Evolutionary conservation across 768 basidiomycete species (phyloP).

Genomic region (Phanerodontia chrysosporium): DNA sequence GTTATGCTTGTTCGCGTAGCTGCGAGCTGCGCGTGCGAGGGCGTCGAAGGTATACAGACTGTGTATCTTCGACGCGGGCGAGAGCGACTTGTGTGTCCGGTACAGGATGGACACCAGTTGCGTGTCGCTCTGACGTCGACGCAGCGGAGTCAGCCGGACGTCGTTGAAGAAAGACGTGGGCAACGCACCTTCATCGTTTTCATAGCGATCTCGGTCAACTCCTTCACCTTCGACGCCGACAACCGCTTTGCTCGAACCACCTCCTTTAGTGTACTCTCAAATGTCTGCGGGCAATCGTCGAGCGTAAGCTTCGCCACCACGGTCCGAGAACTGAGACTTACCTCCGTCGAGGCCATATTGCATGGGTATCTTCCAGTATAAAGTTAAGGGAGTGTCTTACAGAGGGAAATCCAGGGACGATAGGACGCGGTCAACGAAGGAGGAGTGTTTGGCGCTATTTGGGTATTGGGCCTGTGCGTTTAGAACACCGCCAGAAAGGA

Average conservation of each 20-base stretch:
- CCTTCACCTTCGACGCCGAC: conserved; percentile 81
- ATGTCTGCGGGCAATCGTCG: conserved; percentile 50
- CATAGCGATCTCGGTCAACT: conserved; percentile 71
- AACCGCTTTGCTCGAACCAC: conserved; percentile 80
- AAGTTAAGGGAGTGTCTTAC: neutral
- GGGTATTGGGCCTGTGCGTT: neutral
- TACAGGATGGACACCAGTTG: conserved; percentile 86
- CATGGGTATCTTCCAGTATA: neutral
- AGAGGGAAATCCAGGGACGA: neutral
- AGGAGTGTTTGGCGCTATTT: conserved; percentile 13
- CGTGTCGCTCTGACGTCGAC: conserved; percentile 64
- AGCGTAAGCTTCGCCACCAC: neutral
- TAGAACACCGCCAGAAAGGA: neutral
- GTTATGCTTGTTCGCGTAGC: conserved; percentile 60
- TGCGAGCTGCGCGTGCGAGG: conserved; percentile 77
- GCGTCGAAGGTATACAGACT: conserved; percentile 95
- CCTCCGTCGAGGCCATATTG: conserved; percentile 22
- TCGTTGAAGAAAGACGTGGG: neutral
- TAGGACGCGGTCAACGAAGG: neutral
- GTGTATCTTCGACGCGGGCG: conserved; percentile 65
- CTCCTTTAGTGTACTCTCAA: conserved; percentile 77
- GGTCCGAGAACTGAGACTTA: neutral
- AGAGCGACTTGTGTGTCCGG: conserved; percentile 80
- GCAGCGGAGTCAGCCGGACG: neutral
- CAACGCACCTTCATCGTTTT: conserved; percentile 68